Evolutionary conservation across 331 rosid genomes (phyloP).

Genomic region (Arachis monticola): DNA sequence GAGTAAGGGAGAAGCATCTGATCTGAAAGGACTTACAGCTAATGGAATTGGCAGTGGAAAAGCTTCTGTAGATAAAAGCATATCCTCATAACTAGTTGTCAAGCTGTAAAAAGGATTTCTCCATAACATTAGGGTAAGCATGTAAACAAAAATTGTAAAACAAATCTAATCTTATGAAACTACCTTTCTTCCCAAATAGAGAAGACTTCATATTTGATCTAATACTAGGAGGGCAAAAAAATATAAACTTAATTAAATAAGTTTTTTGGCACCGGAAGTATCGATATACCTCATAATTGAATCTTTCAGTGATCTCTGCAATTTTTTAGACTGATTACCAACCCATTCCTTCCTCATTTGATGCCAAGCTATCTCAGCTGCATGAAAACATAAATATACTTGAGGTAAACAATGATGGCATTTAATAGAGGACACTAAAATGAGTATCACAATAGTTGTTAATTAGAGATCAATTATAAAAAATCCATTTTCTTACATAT

Average conservation of each 20-base stretch:
- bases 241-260: background rate
- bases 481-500: too few species aligned
- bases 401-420: conserved; percentile 1
- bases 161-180: conserved; percentile 5
- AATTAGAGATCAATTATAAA: conserved; percentile 1
- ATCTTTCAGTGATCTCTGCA: conserved; percentile 53
- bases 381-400: conserved; percentile 30
- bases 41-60: conserved; percentile 71
- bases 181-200: background rate
- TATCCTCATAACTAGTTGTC: conserved; percentile 61
- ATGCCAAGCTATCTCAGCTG: conserved; percentile 82
- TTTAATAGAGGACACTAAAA: background rate
- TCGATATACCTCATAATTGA: conserved; percentile 63
- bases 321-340: conserved; percentile 53
- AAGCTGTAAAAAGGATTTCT: conserved; percentile 57
- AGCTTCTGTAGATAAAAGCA: conserved; percentile 63
- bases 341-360: conserved; percentile 69
- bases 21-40: conserved; percentile 55
- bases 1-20: background rate
- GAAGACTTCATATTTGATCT: background rate
- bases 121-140: too few species aligned
- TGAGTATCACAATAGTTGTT: background rate
- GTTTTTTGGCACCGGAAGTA: background rate
- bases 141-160: background rate
- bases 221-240: background rate